These are phyloP conservation scores for Athelia sp. DNA, from an alignment of 1,284 basidiomycete genomes.

Conservation along the genomic window DNA sequence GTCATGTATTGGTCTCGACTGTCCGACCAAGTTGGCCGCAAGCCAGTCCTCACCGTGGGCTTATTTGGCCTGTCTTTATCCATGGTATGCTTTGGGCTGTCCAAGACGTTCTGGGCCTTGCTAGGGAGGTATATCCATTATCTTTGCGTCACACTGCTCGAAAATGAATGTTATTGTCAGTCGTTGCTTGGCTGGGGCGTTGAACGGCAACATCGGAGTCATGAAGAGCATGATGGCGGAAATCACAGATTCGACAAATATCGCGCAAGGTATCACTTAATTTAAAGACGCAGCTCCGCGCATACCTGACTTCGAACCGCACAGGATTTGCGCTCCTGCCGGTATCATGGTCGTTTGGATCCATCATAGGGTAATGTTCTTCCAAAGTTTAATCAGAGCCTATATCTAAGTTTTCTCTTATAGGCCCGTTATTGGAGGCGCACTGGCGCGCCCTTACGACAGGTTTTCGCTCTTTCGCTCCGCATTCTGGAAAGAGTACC, in stretches of 20 bases:
- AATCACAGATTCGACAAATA: slow-evolving; percentile 46
- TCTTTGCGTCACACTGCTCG: no score
- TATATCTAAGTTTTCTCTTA: no score
- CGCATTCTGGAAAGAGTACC: slow-evolving; percentile 37
- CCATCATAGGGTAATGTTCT: slow-evolving; percentile 42
- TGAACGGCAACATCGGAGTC: slow-evolving; percentile 52
- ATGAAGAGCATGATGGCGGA: slow-evolving; percentile 42
- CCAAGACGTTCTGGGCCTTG: slow-evolving; percentile 60
- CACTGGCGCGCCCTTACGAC: slow-evolving; percentile 1
- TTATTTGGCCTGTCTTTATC: slow-evolving; percentile 61
- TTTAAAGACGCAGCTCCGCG: no score
- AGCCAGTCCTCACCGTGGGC: slow-evolving; percentile 65
- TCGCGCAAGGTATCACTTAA: slow-evolving; percentile 39
- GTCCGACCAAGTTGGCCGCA: slow-evolving; percentile 68
- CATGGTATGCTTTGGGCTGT: slow-evolving; percentile 71
- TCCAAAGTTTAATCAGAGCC: no score
- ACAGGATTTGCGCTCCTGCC: slow-evolving; percentile 32
- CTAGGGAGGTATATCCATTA: slow-evolving; percentile 46
- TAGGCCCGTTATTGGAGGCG: neutral
- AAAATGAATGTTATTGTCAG: no score
- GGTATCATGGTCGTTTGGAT: slow-evolving; percentile 42
- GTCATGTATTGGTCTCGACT: slow-evolving; percentile 72
- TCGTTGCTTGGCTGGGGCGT: slow-evolving; percentile 43
- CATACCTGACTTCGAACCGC: no score
- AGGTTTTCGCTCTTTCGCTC: neutral